Percentiles rank a stretch among this genome's conserved stretches.
phyloP scores from a whole-genome alignment of 1,139 yeast genomes.

The Kodamaea fungicola region DNA sequence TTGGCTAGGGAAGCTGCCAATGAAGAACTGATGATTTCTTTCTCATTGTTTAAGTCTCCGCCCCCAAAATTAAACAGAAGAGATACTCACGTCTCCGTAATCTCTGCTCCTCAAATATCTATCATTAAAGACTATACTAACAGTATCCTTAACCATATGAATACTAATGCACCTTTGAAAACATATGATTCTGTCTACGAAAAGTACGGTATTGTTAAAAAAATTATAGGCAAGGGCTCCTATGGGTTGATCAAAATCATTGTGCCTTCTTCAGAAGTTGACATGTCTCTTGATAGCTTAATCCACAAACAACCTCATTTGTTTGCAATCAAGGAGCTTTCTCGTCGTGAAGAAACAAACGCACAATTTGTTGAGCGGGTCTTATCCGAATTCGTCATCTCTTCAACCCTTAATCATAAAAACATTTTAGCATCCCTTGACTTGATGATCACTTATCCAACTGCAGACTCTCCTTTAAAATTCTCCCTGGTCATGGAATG shows the following conservation, averaged over 20 bases:
- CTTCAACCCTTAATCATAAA: slow-evolving; percentile 65
- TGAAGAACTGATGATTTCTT: slow-evolving; percentile 33
- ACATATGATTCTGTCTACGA: slow-evolving; percentile 23
- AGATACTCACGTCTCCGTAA: slow-evolving; percentile 43
- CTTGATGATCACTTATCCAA: slow-evolving; percentile 44
- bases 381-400: slow-evolving; percentile 74
- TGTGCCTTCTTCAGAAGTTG: slow-evolving; percentile 48
- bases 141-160: slow-evolving; percentile 23
- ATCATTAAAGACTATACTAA: slow-evolving; percentile 48
- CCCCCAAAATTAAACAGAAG: slow-evolving; percentile 22
- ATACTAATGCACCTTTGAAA: background rate
- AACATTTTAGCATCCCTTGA: slow-evolving; percentile 70
- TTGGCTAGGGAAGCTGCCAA: slow-evolving; percentile 25
- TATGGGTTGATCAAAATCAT: slow-evolving; percentile 77
- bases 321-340: slow-evolving; percentile 73
- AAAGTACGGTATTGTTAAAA: slow-evolving; percentile 77
- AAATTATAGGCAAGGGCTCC: slow-evolving; percentile 79
- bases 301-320: slow-evolving; percentile 31
- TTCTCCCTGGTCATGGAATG: slow-evolving; percentile 78
- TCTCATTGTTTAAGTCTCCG: slow-evolving; percentile 23
- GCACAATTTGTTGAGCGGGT: slow-evolving; percentile 64
- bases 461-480: slow-evolving; percentile 31
- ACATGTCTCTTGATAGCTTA: slow-evolving; percentile 1
- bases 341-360: slow-evolving; percentile 40
- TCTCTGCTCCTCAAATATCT: slow-evolving; percentile 52